A percentile compares a stretch with the other conserved stretches of the same genome.
These are phyloP conservation scores for Talinum fruticosum DNA, from an alignment of 148 eudicot species.

Conservation along the genomic window DNA sequence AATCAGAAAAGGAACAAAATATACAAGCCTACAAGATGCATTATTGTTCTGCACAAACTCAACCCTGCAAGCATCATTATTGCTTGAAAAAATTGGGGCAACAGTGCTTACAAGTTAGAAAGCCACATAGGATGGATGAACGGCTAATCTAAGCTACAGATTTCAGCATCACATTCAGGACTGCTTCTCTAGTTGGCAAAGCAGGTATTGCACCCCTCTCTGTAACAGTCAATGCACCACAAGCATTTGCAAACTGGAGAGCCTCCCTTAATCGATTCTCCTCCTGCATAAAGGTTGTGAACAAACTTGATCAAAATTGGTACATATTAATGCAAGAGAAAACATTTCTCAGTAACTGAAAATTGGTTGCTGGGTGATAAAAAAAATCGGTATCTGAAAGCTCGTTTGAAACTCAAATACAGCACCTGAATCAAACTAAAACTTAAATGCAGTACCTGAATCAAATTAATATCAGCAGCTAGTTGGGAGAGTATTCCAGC, in stretches of 20 bases:
- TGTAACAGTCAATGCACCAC: constrained; percentile 89
- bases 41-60: constrained; percentile 2
- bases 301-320: neutral
- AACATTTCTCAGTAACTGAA: neutral
- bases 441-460: constrained; percentile 49
- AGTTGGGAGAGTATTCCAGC: constrained; percentile 78
- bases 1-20: neutral
- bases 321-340: neutral
- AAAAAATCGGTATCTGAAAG: neutral
- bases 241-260: constrained; percentile 79
- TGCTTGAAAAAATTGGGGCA: constrained; percentile 13
- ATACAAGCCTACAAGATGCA: constrained; percentile 4
- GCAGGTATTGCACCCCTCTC: constrained; percentile 99
- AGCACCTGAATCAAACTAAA: constrained; percentile 66
- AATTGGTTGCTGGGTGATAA: neutral
- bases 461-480: constrained; percentile 61
- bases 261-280: constrained; percentile 75
- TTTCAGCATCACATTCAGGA: constrained; percentile 53
- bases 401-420: neutral
- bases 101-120: constrained; percentile 2
- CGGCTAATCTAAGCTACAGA: constrained; percentile 43
- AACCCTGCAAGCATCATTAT: constrained; percentile 18
- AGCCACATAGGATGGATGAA: neutral
- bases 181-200: constrained; percentile 73
- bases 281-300: constrained; percentile 31